phyloP scores from a whole-genome alignment of 768 basidiomycete genomes.

The Psilocybe cubensis region DNA sequence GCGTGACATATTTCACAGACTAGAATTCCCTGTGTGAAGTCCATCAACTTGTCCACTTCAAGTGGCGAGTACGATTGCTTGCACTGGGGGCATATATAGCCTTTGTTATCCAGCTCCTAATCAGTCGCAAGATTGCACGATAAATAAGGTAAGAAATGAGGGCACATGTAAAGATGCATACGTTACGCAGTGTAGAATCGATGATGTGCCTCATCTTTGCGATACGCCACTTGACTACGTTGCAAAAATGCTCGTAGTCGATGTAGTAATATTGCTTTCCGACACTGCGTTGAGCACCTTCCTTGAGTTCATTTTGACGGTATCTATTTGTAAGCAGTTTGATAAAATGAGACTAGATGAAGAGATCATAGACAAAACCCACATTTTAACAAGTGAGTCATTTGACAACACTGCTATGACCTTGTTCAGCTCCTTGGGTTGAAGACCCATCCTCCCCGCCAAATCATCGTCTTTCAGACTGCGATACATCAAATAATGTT shows the following conservation, averaged over 20 bases:
- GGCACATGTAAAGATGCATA: conserved; percentile 36
- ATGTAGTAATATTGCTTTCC: conserved; percentile 96
- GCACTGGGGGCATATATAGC: conserved; percentile 95
- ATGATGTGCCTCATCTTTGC: conserved; percentile 91
- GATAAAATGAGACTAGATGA: background rate
- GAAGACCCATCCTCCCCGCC: conserved; percentile 87
- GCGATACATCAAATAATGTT: conserved; percentile 28
- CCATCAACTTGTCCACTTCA: conserved; percentile 84
- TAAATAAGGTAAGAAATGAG: background rate
- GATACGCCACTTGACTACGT: conserved; percentile 97
- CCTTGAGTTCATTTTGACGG: conserved; percentile 90
- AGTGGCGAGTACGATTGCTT: conserved; percentile 82
- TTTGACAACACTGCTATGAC: conserved; percentile 81
- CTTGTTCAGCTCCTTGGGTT: conserved; percentile 90
- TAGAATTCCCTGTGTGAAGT: conserved; percentile 65
- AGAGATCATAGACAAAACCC: conserved; percentile 30
- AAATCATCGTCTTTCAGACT: conserved; percentile 95
- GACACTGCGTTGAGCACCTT: conserved; percentile 85
- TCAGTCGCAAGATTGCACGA: too few relatives aligned
- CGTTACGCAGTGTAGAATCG: conserved; percentile 88
- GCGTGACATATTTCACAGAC: conserved; percentile 87
- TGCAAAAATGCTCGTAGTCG: conserved; percentile 93
- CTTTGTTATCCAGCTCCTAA: conserved; percentile 97
- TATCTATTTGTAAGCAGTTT: conserved; percentile 49
- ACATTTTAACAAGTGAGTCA: conserved; percentile 82